Evolutionary conservation across 371 early-diverging fungal genomes (phyloP), one percentile per base, ranked within the genome.

Genomic region (Polyrhizophydium stewartii): DNA sequence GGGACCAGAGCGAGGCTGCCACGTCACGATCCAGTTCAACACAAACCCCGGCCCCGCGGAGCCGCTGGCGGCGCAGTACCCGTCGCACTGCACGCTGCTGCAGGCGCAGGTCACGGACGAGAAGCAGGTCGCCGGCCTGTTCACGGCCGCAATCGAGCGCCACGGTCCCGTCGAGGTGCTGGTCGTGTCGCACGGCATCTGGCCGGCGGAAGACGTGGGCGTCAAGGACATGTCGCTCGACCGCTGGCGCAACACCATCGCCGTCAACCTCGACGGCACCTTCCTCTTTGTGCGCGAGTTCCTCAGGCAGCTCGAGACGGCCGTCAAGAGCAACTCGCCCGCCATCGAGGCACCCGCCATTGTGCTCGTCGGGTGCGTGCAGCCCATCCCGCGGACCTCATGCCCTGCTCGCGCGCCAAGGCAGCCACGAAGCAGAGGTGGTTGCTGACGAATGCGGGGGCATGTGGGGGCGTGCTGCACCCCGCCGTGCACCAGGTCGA

Each of bases 161-260:
- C 64, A 75, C 10, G 80, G 82, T 17, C 65, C 71, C 0, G 65
- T 78, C 31, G 60, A 77, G 0, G 63, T 71, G 21, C 61, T 82
- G 49, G 61, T 82, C n/a, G 78, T 81, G 25, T 70, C 62, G 58
- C 82, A 82, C 50, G 82, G 82, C 30, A 73, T 82, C 51, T 81
- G 81, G 77, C 77, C 81, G 21, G n/a, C 65, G 3, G 65, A 66
- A 28, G 73, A 73, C 35, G 64, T 77, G 3, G 41, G 56, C 12
- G 66, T 82, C 25, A 79, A 69, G 56, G 80, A 82, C 60, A 75
- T 82, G 82, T 31, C 63, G 1, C 59, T 74, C 19, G 63, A 68
- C n/a, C 65, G 75, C 30, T 82, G 79, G 79, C 55, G 32, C 51
- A 57, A 59, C 51, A 82, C 77, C 0, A 50, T 82, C 9, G 61